Conservation (phyloP, 2,329 filamentous ascomycete species). For the Calonectria fujianensis region DNA sequence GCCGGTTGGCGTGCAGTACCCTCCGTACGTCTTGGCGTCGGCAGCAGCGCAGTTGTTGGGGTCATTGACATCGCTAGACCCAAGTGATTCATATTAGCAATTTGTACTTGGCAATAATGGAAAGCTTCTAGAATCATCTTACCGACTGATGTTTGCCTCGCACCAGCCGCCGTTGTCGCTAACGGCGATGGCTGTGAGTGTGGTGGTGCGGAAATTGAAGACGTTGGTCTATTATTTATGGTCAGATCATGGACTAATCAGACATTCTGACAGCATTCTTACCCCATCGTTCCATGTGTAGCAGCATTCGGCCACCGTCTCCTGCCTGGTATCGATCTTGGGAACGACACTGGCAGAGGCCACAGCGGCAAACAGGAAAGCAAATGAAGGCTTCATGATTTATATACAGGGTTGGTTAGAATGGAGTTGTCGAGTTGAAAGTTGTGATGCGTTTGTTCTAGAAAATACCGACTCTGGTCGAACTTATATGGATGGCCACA, state of each 20-base stretch:
- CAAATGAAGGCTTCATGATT: neutral
- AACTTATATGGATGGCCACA: neutral
- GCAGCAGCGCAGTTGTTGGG: conserved; percentile 12
- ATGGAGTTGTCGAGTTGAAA: neutral
- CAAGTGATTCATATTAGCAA: neutral
- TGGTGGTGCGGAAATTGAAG: neutral
- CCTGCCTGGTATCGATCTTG: neutral
- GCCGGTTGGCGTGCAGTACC: conserved; percentile 2
- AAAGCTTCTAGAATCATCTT: neutral
- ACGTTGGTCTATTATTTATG: neutral
- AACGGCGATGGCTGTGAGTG: neutral
- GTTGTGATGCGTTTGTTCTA: neutral
- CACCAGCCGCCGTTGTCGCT: conserved; percentile 7
- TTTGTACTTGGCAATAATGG: rapidly evolving
- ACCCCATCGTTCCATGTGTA: neutral
- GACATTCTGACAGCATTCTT: neutral
- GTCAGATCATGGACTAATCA: neutral
- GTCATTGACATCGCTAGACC: neutral
- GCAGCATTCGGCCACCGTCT: neutral
- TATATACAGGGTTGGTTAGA: neutral
- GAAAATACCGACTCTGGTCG: neutral
- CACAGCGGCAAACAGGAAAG: neutral
- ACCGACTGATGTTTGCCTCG: conserved; percentile 1
- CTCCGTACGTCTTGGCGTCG: neutral
- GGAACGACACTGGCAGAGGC: neutral